Percentiles rank a stretch among this genome's conserved stretches.
These are phyloP conservation scores for Fomitopsis palustris DNA, from an alignment of 1,284 basidiomycete species.

Conservation along the genomic window DNA sequence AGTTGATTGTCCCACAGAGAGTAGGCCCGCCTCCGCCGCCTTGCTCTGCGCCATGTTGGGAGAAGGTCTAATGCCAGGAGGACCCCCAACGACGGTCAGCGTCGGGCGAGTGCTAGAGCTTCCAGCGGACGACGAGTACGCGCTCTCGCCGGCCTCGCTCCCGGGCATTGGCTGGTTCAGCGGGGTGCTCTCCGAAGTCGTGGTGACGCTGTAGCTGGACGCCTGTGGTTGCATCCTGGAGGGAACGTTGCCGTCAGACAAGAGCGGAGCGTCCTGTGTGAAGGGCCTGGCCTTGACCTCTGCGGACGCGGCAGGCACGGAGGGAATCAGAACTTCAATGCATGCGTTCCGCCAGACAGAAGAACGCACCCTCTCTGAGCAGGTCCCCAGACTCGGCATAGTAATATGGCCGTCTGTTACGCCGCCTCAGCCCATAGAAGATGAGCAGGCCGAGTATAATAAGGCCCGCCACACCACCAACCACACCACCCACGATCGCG, in stretches of 20 bases:
- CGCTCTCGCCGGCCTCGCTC: slow-evolving; percentile 1
- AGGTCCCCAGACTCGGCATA: slow-evolving; percentile 1
- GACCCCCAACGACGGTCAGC: background rate
- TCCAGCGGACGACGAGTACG: background rate
- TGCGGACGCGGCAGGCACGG: background rate
- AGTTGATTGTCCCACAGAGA: slow-evolving; percentile 7
- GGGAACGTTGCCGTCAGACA: background rate
- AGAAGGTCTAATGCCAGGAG: background rate
- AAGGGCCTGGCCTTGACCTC: background rate
- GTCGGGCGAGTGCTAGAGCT: background rate
- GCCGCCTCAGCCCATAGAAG: background rate
- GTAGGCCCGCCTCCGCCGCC: slow-evolving; percentile 10
- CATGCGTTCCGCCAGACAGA: background rate
- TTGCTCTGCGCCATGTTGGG: slow-evolving; percentile 9
- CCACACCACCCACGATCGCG: slow-evolving; percentile 12
- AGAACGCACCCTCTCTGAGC: background rate
- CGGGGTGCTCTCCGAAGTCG: background rate
- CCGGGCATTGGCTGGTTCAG: background rate
- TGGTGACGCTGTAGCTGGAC: background rate
- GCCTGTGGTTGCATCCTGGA: background rate
- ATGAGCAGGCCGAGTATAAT: background rate
- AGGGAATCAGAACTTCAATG: background rate
- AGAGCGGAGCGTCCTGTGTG: background rate
- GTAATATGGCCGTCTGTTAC: slow-evolving; percentile 2
- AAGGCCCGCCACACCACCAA: slow-evolving; percentile 7